phyloP scores from a whole-genome alignment of 148 eudicot genomes.

The Pharnaceum exiguum region DNA sequence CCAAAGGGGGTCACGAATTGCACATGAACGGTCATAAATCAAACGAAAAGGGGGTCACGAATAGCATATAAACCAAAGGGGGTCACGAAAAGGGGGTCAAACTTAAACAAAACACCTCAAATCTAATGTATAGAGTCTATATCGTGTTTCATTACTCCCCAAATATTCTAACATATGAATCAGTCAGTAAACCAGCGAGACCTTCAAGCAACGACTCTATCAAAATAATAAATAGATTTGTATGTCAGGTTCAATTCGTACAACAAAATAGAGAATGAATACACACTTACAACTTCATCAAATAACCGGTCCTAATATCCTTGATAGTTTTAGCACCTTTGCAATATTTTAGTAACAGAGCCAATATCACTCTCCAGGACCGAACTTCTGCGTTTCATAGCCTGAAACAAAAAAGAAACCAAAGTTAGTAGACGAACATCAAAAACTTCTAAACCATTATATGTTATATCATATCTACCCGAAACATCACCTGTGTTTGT shows the following conservation, averaged over 20 bases:
- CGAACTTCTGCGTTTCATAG: slow-evolving; percentile 74
- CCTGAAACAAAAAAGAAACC: slow-evolving; percentile 32
- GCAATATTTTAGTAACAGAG: too few species aligned
- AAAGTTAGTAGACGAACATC: slow-evolving; percentile 4
- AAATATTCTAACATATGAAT: slow-evolving; percentile 69
- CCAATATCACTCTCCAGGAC: slow-evolving; percentile 76
- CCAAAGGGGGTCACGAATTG: too few species aligned
- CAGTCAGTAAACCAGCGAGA: slow-evolving; percentile 89
- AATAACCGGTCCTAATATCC: too few species aligned
- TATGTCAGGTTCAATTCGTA: too few species aligned
- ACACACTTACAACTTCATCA: too few species aligned
- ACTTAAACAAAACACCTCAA: slow-evolving; percentile 25
- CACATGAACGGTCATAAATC: too few species aligned
- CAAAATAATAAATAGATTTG: slow-evolving; percentile 16
- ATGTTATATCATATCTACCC: not conserved
- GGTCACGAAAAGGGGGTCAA: too few species aligned
- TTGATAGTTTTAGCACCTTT: too few species aligned
- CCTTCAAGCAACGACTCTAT: slow-evolving; percentile 97
- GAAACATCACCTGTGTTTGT: slow-evolving; percentile 31
- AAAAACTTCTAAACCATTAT: not conserved
- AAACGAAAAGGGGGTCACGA: too few species aligned
- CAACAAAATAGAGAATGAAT: too few species aligned
- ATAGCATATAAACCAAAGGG: too few species aligned
- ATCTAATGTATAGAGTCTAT: slow-evolving; percentile 94
- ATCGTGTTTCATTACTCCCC: slow-evolving; percentile 95